Conservation (phyloP, 495 filamentous ascomycete genomes). For the Astrocystis sublimbata region DNA sequence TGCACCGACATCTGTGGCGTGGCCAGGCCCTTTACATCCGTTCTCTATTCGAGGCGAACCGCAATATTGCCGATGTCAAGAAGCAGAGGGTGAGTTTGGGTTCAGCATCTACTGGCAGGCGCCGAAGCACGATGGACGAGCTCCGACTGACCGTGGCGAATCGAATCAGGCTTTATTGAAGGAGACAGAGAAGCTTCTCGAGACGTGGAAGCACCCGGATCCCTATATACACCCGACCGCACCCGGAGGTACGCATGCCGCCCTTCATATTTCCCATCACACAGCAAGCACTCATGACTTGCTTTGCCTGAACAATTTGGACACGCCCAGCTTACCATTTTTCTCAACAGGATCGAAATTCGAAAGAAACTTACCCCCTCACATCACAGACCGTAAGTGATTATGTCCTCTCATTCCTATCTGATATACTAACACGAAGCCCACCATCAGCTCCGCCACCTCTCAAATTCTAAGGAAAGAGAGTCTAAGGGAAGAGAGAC, state of each 20-base stretch:
- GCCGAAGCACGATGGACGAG: too few relatives aligned
- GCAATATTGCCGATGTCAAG: constrained; percentile 78
- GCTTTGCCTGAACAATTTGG: neutral
- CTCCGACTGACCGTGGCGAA: neutral
- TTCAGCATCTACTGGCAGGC: too few relatives aligned
- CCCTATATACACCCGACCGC: constrained; percentile 86
- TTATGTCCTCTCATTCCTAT: neutral
- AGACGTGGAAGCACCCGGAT: constrained; percentile 97
- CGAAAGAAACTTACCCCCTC: constrained; percentile 86
- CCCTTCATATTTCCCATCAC: neutral
- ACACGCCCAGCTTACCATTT: constrained; percentile 17
- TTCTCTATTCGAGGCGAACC: constrained; percentile 93
- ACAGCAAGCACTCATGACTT: neutral
- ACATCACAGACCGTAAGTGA: constrained; percentile 78
- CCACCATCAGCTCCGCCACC: constrained; percentile 41
- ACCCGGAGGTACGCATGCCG: constrained; percentile 90
- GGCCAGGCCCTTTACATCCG: constrained; percentile 95
- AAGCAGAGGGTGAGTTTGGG: constrained; percentile 71
- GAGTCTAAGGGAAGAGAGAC: too few relatives aligned
- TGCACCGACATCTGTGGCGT: constrained; percentile 88
- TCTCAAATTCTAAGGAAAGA: constrained; percentile 45
- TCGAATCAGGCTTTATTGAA: constrained; percentile 66
- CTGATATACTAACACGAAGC: constrained; percentile 15
- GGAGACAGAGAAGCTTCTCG: constrained; percentile 83
- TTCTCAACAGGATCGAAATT: constrained; percentile 88